Base-by-base conservation (phyloP, 176 grass and related monocot species). In the Aegilops longissima region DNA sequence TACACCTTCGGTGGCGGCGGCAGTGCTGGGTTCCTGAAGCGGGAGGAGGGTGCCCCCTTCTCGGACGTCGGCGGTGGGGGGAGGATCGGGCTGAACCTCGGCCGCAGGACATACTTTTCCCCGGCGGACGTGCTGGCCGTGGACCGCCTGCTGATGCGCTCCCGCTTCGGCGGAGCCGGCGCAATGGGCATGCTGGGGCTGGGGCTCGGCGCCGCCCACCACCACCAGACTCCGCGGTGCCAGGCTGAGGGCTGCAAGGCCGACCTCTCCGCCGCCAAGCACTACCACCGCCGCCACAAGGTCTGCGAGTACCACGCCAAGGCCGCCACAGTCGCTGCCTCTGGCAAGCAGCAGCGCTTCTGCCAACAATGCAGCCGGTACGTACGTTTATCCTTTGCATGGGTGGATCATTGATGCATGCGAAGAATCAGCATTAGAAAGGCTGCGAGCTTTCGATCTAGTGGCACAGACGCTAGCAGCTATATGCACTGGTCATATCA, bases 231-330 rank as follows among this genome's bases (percentile, higher is more conserved):
- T 0, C 96, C 93, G 1, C 82, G 92, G 3, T 98, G 96, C 88
- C 93, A 98, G 90, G 93, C 94, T 29, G 93, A 98, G 87, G 93
- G 94, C 0, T 99, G 97, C 87, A 93, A 90, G 88, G 91, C 82
- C 20, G 96, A 98, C 79, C 90, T 98, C 44, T 92, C 93, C 45
- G 88, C 88, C 38, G 91, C 93, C 42, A 98, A 98, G 84, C 96
- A 98, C 81, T 98, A 98, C 90, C 93, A 98, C 59, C 93, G 96
- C 82, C 90, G 96, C 49, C 96, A 98, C 71, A 98, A 98, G 86
- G 96, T 98, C 34, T 98, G 96, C 83, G 96, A 98, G 92, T 90
- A 95, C 87, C 96, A 98, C 70, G 94, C 96, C 83, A 98, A 98
- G 93, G 92, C 96, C n/a, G 64, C 92, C 70, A 83, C 94, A 76